Conservation (phyloP, 2,329 filamentous ascomycete genomes). For the Rutstroemia sydowiana region DNA sequence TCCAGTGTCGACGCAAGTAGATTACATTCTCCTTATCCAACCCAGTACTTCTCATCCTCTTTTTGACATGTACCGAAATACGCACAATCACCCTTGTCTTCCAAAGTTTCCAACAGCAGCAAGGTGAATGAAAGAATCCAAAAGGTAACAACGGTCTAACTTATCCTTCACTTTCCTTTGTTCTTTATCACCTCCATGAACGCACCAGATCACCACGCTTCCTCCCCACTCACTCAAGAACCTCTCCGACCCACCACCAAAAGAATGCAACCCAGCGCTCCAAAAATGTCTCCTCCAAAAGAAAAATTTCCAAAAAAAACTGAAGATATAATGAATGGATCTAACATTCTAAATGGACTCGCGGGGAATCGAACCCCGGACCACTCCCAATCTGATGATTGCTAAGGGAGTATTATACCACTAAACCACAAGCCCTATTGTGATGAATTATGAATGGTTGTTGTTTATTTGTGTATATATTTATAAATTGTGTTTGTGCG, state of each 20-base stretch:
- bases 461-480: neutral
- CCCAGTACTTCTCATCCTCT: too few relatives aligned
- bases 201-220: neutral
- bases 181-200: too few relatives aligned
- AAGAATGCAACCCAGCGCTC: neutral
- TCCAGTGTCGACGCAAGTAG: too few relatives aligned
- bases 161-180: too few relatives aligned
- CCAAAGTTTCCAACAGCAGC: too few relatives aligned
- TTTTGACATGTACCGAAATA: too few relatives aligned
- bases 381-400: slow-evolving; percentile 40
- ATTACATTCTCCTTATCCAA: too few relatives aligned
- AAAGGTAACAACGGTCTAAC: too few relatives aligned
- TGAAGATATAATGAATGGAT: neutral
- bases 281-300: neutral
- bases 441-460: neutral
- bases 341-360: slow-evolving; percentile 31
- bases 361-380: slow-evolving; percentile 43
- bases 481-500: neutral
- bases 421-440: neutral
- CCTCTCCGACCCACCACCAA: neutral
- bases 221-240: neutral
- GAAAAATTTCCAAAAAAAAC: neutral
- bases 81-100: too few relatives aligned
- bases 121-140: too few relatives aligned
- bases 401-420: neutral